phyloP scores from a whole-genome alignment of 371 early-diverging fungal species.

The Rhizomucor pusillus region DNA sequence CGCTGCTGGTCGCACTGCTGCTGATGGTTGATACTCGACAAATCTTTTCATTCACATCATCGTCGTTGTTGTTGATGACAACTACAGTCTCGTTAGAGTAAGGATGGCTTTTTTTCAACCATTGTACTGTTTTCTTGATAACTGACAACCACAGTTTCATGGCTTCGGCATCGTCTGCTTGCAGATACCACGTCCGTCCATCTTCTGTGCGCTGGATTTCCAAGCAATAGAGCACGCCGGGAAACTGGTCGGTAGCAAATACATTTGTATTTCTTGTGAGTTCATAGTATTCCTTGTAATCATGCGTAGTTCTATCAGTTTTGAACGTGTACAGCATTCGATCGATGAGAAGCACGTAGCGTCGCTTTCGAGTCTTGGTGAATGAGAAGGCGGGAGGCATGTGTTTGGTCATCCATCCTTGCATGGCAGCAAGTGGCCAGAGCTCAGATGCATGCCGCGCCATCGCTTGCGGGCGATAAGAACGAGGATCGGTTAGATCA shows the following conservation, averaged over 20 bases:
- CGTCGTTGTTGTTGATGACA: too few relatives aligned
- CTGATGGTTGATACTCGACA: too few relatives aligned
- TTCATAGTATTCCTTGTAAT: constrained; percentile 27
- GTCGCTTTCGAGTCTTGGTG: constrained; percentile 21
- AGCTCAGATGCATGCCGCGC: neutral
- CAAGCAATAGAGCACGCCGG: constrained; percentile 27
- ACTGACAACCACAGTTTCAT: constrained; percentile 33
- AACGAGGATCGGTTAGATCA: too few relatives aligned
- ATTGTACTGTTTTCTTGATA: constrained; percentile 22
- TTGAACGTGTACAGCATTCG: constrained; percentile 34
- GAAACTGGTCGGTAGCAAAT: constrained; percentile 32
- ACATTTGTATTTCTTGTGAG: constrained; percentile 28
- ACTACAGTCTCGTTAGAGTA: too few relatives aligned
- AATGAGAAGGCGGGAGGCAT: constrained; percentile 30
- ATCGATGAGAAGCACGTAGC: constrained; percentile 31
- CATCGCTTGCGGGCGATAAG: too few relatives aligned
- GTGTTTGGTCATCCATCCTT: constrained; percentile 32
- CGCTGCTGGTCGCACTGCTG: too few relatives aligned
- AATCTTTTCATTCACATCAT: too few relatives aligned
- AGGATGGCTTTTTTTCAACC: constrained; percentile 11
- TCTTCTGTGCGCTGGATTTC: constrained; percentile 20
- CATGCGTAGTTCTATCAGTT: constrained; percentile 15
- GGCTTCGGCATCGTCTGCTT: constrained; percentile 27
- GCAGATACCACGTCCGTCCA: constrained; percentile 23
- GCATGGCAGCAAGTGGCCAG: constrained; percentile 19